These are phyloP conservation scores for Populus hybrid DNA, from an alignment of 441 rosid genomes.

Conservation along the genomic window DNA sequence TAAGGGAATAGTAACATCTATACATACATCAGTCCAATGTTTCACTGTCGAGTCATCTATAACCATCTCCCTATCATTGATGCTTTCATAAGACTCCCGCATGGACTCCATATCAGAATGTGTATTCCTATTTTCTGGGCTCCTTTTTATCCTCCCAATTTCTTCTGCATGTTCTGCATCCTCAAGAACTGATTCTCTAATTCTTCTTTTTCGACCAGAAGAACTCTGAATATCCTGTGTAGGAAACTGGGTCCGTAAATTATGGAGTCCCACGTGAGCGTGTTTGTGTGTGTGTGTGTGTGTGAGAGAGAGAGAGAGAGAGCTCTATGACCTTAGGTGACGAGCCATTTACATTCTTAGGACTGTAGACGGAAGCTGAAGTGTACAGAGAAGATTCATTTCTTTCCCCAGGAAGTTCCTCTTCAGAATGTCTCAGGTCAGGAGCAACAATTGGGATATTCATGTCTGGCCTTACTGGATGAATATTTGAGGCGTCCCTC, in stretches of 20 bases:
- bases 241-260: conserved; percentile 22
- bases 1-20: conserved; percentile 9
- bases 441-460: conserved; percentile 20
- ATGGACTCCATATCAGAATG: conserved; percentile 25
- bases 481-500: conserved; percentile 14
- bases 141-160: conserved; percentile 26
- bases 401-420: conserved; percentile 30
- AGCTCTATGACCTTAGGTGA: conserved; percentile 38
- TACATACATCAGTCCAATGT: conserved; percentile 64
- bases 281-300: conserved; percentile 16
- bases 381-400: conserved; percentile 32
- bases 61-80: conserved; percentile 23
- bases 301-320: conserved; percentile 6
- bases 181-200: conserved; percentile 35
- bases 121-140: conserved; percentile 33
- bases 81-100: conserved; percentile 32
- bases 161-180: conserved; percentile 33
- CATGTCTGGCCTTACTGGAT: conserved; percentile 25
- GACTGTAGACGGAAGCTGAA: conserved; percentile 31
- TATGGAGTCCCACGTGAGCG: conserved; percentile 10
- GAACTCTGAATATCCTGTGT: conserved; percentile 32
- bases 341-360: conserved; percentile 22
- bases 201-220: conserved; percentile 54
- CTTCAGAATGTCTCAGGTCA: conserved; percentile 24
- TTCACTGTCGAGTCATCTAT: conserved; percentile 31